Percentiles rank a stretch among this genome's conserved stretches.
Evolutionary conservation across 164 flowering plant genomes (phyloP).

Genomic region (Buxus sempervirens): DNA sequence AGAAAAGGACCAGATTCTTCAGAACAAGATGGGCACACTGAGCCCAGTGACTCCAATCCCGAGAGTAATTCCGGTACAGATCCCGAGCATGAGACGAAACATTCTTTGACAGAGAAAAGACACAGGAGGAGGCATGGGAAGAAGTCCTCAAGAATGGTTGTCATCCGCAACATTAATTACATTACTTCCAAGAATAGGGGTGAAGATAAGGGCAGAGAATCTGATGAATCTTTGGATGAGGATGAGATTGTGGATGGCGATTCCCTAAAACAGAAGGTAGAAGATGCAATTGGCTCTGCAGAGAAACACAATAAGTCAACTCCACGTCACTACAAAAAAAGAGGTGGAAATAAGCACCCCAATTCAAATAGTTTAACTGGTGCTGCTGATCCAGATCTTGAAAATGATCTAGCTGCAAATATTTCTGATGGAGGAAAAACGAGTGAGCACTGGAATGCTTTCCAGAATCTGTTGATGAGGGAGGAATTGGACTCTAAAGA

Average conservation of each 20-base stretch:
- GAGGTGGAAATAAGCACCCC: conserved; percentile 29
- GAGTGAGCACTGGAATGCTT: conserved; percentile 62
- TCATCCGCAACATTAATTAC: conserved; percentile 87
- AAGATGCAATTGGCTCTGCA: conserved; percentile 69
- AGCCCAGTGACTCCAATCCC: conserved; percentile 41
- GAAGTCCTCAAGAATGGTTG: conserved; percentile 70
- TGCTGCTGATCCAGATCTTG: conserved; percentile 22
- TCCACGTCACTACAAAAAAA: conserved; percentile 40
- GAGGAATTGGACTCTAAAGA: conserved; percentile 30
- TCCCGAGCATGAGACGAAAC: conserved; percentile 21
- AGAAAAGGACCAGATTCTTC: conserved; percentile 31
- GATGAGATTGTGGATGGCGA: conserved; percentile 54
- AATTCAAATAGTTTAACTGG: conserved; percentile 20
- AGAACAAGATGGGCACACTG: conserved; percentile 44
- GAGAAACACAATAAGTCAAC: conserved; percentile 49
- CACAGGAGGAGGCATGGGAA: conserved; percentile 48
- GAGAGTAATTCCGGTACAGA: conserved; percentile 44
- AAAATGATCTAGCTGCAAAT: conserved; percentile 14
- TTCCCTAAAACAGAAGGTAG: conserved; percentile 60
- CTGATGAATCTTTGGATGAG: conserved; percentile 51
- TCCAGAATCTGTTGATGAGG: conserved; percentile 70
- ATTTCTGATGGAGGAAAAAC: conserved; percentile 31
- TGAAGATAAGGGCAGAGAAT: conserved; percentile 35
- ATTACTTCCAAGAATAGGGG: conserved; percentile 54
- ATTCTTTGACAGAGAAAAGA: conserved; percentile 30